Percentiles rank a stretch among this genome's conserved stretches.
phyloP scores from a whole-genome alignment of 495 filamentous ascomycete species.

The Penicillium simplicissimum region DNA sequence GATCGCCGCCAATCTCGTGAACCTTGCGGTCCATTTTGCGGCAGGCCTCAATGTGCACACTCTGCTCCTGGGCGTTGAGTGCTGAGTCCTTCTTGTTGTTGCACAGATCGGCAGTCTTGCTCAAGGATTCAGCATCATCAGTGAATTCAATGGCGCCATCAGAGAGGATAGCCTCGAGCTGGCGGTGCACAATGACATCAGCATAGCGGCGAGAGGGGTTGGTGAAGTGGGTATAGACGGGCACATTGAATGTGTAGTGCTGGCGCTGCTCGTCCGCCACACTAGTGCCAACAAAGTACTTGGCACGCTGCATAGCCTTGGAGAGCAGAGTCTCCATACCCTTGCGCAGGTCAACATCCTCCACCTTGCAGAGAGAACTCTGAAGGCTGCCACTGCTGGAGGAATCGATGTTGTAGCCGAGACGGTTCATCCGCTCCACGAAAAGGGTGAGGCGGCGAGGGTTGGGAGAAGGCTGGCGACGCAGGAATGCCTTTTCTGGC shows the following conservation, averaged over 20 bases:
- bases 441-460: conserved; percentile 85
- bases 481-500: conserved; percentile 89
- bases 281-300: conserved; percentile 85
- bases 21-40: conserved; percentile 88
- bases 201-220: conserved; percentile 93
- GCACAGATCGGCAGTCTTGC: conserved; percentile 92
- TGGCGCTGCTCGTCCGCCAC: conserved; percentile 68
- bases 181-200: conserved; percentile 92
- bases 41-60: conserved; percentile 97
- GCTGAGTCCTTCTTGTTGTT: conserved; percentile 99
- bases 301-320: conserved; percentile 94
- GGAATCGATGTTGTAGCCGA: conserved; percentile 86
- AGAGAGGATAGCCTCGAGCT: conserved; percentile 85
- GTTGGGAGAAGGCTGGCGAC: conserved; percentile 83
- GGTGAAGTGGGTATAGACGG: conserved; percentile 96
- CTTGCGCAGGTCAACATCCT: conserved; percentile 85
- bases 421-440: conserved; percentile 85
- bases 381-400: conserved; percentile 88
- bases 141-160: conserved; percentile 79
- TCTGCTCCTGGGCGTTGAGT: conserved; percentile 96
- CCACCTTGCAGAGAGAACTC: conserved; percentile 87
- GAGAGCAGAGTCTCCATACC: conserved; percentile 95
- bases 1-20: conserved; percentile 80
- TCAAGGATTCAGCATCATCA: conserved; percentile 83
- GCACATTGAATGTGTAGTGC: conserved; percentile 90